Conservation (phyloP, 148 eudicot species). For the Diospyros kaki region DNA sequence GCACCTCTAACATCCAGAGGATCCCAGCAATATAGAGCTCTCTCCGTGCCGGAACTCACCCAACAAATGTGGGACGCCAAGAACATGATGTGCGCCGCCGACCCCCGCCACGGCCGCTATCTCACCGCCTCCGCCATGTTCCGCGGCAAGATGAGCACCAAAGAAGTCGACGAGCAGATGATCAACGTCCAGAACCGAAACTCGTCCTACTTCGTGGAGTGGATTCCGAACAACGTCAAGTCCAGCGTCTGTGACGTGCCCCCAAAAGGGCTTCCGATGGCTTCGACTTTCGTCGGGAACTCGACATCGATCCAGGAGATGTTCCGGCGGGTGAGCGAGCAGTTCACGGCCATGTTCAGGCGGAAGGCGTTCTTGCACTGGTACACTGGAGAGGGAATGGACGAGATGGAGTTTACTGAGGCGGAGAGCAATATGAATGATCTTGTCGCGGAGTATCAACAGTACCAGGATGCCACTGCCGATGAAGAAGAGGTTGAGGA, state of each 20-base stretch:
- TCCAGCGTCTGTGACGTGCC: constrained; percentile 31
- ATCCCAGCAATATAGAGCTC: constrained; percentile 20
- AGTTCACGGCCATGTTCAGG: constrained; percentile 23
- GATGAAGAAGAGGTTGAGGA: constrained; percentile 15
- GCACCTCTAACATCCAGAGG: constrained; percentile 34
- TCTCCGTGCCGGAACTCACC: constrained; percentile 22
- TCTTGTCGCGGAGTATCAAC: constrained; percentile 25
- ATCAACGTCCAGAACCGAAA: constrained; percentile 26
- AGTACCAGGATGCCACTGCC: constrained; percentile 22
- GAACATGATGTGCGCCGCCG: constrained; percentile 46
- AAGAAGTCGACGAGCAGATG: constrained; percentile 27
- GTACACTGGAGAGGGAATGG: constrained; percentile 27
- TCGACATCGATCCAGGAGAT: constrained; percentile 24
- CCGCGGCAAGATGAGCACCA: constrained; percentile 28
- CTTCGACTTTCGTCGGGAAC: constrained; percentile 22
- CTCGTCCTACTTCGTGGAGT: constrained; percentile 29
- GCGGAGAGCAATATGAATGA: constrained; percentile 25
- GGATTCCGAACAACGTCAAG: constrained; percentile 36
- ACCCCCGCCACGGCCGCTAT: constrained; percentile 27
- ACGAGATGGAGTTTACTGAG: constrained; percentile 22
- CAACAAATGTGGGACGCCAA: constrained; percentile 40
- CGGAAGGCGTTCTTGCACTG: constrained; percentile 24
- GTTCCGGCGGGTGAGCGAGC: constrained; percentile 25
- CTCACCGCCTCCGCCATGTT: constrained; percentile 30
- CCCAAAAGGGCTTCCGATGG: constrained; percentile 23